Conservation (phyloP, 108 stramenopile genomes). For the Discostella pseudostelligera region DNA sequence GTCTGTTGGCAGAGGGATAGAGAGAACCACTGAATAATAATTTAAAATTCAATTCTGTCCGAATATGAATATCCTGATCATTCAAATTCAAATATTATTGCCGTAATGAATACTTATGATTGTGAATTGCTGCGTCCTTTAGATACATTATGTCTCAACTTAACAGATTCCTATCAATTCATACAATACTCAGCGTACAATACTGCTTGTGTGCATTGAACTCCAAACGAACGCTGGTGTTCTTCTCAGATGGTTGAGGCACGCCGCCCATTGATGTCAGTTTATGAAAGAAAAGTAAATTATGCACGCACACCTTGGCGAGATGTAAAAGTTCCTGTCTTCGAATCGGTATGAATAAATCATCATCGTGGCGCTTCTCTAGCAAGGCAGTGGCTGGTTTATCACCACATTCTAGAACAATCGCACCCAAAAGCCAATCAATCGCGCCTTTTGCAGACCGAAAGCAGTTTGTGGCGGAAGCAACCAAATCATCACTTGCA, state of each 20-base stretch:
- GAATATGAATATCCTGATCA: too few species aligned
- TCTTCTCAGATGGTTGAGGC: not conserved
- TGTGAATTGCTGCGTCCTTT: too few species aligned
- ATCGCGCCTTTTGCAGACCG: slow-evolving; percentile 45
- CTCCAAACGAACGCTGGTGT: slow-evolving; percentile 36
- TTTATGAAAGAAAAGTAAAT: slow-evolving; percentile 64
- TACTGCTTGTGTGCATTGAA: slow-evolving; percentile 51
- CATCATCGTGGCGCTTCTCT: slow-evolving; percentile 13
- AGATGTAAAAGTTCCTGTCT: slow-evolving; percentile 52
- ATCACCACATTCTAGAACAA: slow-evolving; percentile 11
- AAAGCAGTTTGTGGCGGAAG: slow-evolving; percentile 66
- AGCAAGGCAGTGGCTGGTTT: too few species aligned
- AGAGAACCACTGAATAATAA: too few species aligned
- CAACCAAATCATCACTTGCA: slow-evolving; percentile 43
- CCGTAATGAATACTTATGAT: too few species aligned
- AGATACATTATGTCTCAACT: too few species aligned
- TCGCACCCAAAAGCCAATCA: slow-evolving; percentile 41
- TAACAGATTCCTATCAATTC: too few species aligned
- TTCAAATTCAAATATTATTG: too few species aligned
- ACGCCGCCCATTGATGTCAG: slow-evolving; percentile 32
- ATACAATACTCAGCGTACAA: slow-evolving; percentile 65
- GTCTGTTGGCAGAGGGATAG: too few species aligned
- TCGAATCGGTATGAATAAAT: slow-evolving; percentile 41
- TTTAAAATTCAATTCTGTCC: too few species aligned
- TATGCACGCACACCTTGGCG: slow-evolving; percentile 69